phyloP scores from a whole-genome alignment of 2,329 filamentous ascomycete species.

The Fusarium sp. region DNA sequence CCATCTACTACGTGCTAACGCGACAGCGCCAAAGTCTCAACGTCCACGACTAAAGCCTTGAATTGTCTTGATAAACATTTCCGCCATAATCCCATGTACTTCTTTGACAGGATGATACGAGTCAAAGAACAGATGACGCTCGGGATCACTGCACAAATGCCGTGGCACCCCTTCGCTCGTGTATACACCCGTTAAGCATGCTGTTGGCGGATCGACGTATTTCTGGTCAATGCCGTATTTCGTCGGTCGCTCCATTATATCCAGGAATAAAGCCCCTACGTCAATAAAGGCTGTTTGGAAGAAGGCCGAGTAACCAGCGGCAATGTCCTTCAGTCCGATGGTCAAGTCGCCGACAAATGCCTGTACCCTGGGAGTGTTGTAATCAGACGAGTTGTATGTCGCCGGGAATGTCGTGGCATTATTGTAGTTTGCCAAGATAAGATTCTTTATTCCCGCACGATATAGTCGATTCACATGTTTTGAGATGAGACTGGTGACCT shows the following conservation, averaged over 20 bases:
- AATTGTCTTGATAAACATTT: conserved; percentile 10
- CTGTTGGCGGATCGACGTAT: conserved; percentile 22
- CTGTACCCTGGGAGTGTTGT: conserved; percentile 9
- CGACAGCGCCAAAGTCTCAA: not conserved
- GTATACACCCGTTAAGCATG: conserved; percentile 21
- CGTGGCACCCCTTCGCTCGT: conserved; percentile 16
- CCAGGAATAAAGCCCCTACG: not conserved
- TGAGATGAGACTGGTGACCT: conserved; percentile 17
- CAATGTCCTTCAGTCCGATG: not conserved
- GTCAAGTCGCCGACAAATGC: not conserved
- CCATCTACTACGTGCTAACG: not conserved
- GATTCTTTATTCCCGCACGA: conserved; percentile 19
- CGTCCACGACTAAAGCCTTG: not conserved
- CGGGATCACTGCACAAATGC: conserved; percentile 20
- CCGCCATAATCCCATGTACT: conserved; percentile 15
- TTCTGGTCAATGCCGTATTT: conserved; percentile 7
- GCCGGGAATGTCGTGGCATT: conserved; percentile 13
- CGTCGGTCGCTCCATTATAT: not conserved
- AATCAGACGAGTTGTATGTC: conserved; percentile 16
- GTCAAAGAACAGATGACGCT: conserved; percentile 25
- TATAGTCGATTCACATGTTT: conserved; percentile 8
- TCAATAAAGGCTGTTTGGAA: conserved; percentile 7
- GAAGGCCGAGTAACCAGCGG: conserved; percentile 13
- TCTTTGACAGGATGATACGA: conserved; percentile 24
- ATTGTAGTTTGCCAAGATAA: conserved; percentile 22